These are phyloP conservation scores for Chaetomidium leptoderma DNA, from an alignment of 495 filamentous ascomycete species.

Conservation along the genomic window DNA sequence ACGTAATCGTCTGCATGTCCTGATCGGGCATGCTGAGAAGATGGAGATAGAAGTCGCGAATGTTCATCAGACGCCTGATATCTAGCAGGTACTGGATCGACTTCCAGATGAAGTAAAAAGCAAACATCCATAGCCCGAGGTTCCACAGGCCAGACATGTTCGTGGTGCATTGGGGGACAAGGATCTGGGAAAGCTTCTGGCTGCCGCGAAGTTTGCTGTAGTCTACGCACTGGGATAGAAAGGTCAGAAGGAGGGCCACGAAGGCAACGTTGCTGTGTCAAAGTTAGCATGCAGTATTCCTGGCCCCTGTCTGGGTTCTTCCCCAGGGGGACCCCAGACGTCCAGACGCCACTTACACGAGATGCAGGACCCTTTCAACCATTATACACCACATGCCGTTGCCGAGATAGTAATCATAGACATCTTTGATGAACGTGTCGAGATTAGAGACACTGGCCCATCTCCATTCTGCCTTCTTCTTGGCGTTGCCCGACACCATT, in stretches of 20 bases:
- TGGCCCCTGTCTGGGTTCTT: no score
- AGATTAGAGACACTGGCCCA: constrained; percentile 93
- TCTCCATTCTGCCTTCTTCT: constrained; percentile 86
- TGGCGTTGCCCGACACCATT: constrained; percentile 54
- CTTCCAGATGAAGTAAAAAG: constrained; percentile 83
- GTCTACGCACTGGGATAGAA: constrained; percentile 83
- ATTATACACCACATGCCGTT: constrained; percentile 89
- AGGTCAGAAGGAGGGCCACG: constrained; percentile 76
- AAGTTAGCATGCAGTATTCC: constrained; percentile 13
- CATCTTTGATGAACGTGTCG: constrained; percentile 83
- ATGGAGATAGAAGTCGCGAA: constrained; percentile 86
- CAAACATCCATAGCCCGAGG: constrained; percentile 75
- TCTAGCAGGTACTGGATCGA: constrained; percentile 70
- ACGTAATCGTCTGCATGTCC: constrained; percentile 94
- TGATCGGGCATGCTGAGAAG: constrained; percentile 81
- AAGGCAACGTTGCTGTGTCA: constrained; percentile 57
- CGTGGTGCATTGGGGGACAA: constrained; percentile 76
- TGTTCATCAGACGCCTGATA: constrained; percentile 65
- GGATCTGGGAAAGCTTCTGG: constrained; percentile 67
- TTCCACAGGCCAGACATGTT: constrained; percentile 81
- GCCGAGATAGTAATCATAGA: constrained; percentile 84
- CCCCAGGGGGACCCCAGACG: no score
- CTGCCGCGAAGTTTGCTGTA: constrained; percentile 71
- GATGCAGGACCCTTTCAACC: constrained; percentile 61
- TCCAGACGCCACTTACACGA: constrained; percentile 61